Evolutionary conservation across 106 monocot species (phyloP).

Genomic region (Posidonia australis): DNA sequence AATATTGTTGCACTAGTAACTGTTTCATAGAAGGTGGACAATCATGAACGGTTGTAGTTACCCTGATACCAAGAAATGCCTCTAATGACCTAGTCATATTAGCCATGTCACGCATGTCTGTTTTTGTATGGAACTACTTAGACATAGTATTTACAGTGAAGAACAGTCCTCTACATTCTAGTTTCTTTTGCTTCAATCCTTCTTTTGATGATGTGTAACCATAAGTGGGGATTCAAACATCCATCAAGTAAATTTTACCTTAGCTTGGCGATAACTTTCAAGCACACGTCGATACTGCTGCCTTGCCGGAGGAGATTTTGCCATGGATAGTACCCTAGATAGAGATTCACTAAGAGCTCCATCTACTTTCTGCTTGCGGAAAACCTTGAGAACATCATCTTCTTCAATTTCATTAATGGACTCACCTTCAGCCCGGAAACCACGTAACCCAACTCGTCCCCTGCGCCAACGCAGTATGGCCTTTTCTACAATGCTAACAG

Average conservation of each 20-base stretch:
- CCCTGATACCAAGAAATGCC: too few species aligned
- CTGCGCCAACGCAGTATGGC: slow-evolving; percentile 72
- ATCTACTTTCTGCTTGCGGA: slow-evolving; percentile 57
- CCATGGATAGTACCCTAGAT: slow-evolving; percentile 57
- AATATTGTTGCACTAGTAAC: too few species aligned
- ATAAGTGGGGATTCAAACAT: too few species aligned
- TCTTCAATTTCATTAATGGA: slow-evolving; percentile 22
- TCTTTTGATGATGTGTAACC: slow-evolving; percentile 1
- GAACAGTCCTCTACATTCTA: too few species aligned
- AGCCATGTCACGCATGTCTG: too few species aligned
- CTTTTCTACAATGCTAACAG: slow-evolving; percentile 70
- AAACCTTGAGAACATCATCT: slow-evolving; percentile 49
- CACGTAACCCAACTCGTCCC: slow-evolving; percentile 65
- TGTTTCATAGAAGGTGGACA: too few species aligned
- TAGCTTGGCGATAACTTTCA: slow-evolving; percentile 43
- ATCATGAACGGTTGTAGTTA: too few species aligned
- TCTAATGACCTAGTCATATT: too few species aligned
- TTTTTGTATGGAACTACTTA: too few species aligned
- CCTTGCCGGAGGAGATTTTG: slow-evolving; percentile 36
- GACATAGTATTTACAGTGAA: too few species aligned
- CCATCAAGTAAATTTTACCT: slow-evolving; percentile 42
- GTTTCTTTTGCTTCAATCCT: background rate
- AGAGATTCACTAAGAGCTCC: slow-evolving; percentile 45
- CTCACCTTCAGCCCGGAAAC: slow-evolving; percentile 33
- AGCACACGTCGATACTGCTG: slow-evolving; percentile 63